Conservation (phyloP, 108 stramenopile genomes). For the Nitzschia inconspicua region DNA sequence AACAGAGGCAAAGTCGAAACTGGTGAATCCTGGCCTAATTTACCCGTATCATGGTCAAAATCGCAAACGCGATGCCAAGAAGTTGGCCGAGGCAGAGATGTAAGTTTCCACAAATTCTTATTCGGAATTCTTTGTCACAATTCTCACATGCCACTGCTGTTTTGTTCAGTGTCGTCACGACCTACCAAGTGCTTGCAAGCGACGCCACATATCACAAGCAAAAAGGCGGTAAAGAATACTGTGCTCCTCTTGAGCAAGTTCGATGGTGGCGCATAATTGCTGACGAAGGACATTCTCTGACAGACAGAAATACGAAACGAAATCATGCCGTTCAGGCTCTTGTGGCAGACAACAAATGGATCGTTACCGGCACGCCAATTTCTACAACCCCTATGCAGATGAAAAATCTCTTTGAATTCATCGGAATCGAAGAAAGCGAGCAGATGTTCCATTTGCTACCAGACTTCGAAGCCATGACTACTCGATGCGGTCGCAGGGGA, state of each 20-base stretch:
- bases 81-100: too few species aligned
- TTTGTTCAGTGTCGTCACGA: conserved; percentile 56
- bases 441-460: too few species aligned
- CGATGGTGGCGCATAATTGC: conserved; percentile 55
- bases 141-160: too few species aligned
- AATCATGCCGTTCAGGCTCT: conserved; percentile 19
- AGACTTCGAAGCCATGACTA: neutral
- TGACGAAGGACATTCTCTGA: conserved; percentile 49
- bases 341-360: conserved; percentile 44
- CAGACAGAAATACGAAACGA: conserved; percentile 14
- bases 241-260: conserved; percentile 39
- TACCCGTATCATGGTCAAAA: conserved; percentile 45
- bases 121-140: too few species aligned
- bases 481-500: neutral
- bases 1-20: conserved; percentile 49
- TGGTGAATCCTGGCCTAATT: conserved; percentile 39
- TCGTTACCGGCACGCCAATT: conserved; percentile 31
- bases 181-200: conserved; percentile 35
- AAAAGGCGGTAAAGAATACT: conserved; percentile 21
- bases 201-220: conserved; percentile 26
- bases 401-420: conserved; percentile 36
- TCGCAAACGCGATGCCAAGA: conserved; percentile 32
- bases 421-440: conserved; percentile 31
- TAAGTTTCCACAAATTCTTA: too few species aligned
- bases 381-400: conserved; percentile 27